Evolutionary conservation across 2,329 filamentous ascomycete genomes (phyloP).

Genomic region (Alternaria dauci): DNA sequence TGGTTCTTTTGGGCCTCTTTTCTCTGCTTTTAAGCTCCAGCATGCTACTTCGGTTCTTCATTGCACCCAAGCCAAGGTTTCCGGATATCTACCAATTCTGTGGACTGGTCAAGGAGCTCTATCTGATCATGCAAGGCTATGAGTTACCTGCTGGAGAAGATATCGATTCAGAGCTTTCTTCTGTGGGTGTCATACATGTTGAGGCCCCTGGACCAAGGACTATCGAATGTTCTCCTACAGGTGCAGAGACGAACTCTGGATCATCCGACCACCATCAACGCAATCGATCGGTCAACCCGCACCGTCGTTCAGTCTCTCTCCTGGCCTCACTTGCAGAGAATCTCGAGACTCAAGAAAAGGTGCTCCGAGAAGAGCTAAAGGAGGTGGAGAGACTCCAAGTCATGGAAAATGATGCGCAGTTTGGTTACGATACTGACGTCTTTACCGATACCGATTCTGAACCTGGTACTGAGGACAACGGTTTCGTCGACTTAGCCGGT

Average conservation of each 20-base stretch:
- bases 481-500: constrained; percentile 12
- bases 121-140: not conserved
- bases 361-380: not conserved
- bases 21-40: not conserved
- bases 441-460: constrained; percentile 13
- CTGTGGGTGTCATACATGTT: not conserved
- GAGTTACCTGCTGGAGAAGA: not conserved
- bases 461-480: not conserved
- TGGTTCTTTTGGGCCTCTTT: not conserved
- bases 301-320: not conserved
- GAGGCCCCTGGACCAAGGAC: not conserved
- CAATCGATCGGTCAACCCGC: not conserved
- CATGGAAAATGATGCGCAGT: not conserved
- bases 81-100: not conserved
- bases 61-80: not conserved
- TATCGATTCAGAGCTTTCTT: not conserved
- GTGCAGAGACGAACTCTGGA: not conserved
- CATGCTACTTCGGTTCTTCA: constrained; percentile 6
- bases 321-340: not conserved
- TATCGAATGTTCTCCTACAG: not conserved
- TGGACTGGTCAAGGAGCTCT: constrained; percentile 5
- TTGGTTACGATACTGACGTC: constrained; percentile 1
- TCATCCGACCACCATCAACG: not conserved
- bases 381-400: not conserved
- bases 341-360: not conserved